Evolutionary conservation across 768 basidiomycete genomes (phyloP).

Genomic region (Fomitopsis serialis): DNA sequence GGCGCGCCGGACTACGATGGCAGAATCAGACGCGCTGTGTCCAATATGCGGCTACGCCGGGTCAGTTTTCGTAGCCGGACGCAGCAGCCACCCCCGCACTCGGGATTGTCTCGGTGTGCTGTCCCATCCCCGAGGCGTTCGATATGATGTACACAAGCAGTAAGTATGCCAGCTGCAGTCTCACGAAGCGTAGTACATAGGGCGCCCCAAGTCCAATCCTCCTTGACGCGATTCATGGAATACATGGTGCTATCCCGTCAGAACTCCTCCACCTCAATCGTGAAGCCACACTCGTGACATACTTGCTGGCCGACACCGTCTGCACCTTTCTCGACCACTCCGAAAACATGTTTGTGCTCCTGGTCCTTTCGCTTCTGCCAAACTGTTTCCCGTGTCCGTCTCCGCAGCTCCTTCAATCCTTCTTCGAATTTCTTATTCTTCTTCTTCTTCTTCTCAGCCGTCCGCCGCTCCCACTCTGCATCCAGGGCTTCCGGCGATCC

Average conservation of each 20-base stretch:
- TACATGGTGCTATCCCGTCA: conserved; percentile 21
- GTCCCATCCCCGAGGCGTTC: neutral
- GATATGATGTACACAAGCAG: neutral
- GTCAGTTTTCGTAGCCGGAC: neutral
- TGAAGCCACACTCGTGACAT: conserved; percentile 89
- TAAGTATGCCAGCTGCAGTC: neutral
- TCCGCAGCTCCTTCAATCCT: conserved; percentile 76
- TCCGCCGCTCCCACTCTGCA: conserved; percentile 75
- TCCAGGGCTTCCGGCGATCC: conserved; percentile 90
- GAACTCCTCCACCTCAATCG: conserved; percentile 82
- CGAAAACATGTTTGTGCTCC: conserved; percentile 86
- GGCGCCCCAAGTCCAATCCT: too few relatives aligned
- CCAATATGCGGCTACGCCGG: neutral
- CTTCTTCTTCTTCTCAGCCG: conserved; percentile 79
- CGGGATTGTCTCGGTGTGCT: too few relatives aligned
- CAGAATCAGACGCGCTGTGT: too few relatives aligned
- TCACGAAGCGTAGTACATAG: too few relatives aligned
- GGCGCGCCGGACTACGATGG: too few relatives aligned
- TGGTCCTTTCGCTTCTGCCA: conserved; percentile 86
- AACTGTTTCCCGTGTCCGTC: conserved; percentile 80
- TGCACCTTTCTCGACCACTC: conserved; percentile 44
- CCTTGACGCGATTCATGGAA: neutral
- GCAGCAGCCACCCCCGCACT: neutral
- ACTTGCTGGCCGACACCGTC: conserved; percentile 63
- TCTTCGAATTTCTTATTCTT: conserved; percentile 95